Evolutionary conservation across 2,329 filamentous ascomycete genomes (phyloP), one percentile per base, ranked within the genome.

Genomic region (Aspergillus nomiae): DNA sequence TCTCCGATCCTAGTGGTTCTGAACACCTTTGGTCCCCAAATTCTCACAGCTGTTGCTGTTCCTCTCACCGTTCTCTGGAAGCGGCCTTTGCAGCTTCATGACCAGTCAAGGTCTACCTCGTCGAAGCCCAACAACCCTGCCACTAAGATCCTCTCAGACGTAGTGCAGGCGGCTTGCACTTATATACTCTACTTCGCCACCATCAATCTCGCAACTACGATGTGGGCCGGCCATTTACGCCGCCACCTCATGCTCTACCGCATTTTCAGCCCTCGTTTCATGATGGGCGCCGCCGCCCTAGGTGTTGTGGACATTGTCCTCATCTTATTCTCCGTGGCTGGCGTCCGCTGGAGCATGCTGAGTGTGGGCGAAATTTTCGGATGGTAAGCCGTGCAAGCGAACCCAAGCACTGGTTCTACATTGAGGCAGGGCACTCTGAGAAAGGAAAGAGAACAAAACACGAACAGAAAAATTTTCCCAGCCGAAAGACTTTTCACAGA

Each of bases 191-290:
- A 94, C 74, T 95, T 93, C 74, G 92, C 92, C 6, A 90, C 91
- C 10, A 86, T 97, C 74, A 90, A 90, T 32, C 79, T 97, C 26
- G 92, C 92, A 0, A 97, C 94, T 5, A 96, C 95, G 70, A 88
- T 91, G 76, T 97, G 94, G 90, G 92, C 94, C 0, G 94, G 92
- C 1, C 89, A 92, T 80, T 80, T 99, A 72, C 85, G 95, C 59
- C 85, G 95, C 58, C 95, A 99, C 81, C 84, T 99, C 66, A 99
- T 99, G 95, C 85, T 99, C 34, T 99, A 95, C 80, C 86, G 95
- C 48, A 92, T 99, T 50, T 99, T 99, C 74, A 90, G 86, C 79
- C 95, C 95, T 54, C 83, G 94, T 32, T 99, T 94, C 80, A 92
- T 99, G 90, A 86, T 92, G 75, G 92, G 90, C 0, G 89, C 88